These are phyloP conservation scores for Lumnitzera racemosa DNA, from an alignment of 345 rosid genomes.

Conservation along the genomic window DNA sequence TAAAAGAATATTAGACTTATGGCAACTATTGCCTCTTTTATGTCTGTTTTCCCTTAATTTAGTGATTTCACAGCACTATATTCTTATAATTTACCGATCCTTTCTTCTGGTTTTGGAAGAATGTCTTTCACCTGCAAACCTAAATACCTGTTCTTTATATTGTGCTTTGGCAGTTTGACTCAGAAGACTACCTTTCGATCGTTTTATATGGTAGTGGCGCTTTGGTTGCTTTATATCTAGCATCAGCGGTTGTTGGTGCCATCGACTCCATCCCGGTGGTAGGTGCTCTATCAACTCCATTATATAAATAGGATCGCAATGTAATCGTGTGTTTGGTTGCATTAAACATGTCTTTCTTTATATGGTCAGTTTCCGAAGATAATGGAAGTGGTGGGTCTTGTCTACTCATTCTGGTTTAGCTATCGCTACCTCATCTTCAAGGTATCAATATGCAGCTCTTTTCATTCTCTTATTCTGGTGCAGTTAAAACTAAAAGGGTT, in stretches of 20 bases:
- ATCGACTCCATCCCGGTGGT: conserved; percentile 91
- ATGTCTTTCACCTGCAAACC: not conserved
- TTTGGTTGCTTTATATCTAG: conserved; percentile 50
- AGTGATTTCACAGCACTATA: too few relatives aligned
- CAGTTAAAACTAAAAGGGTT: not conserved
- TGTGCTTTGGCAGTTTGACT: conserved; percentile 41
- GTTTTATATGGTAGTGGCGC: conserved; percentile 58
- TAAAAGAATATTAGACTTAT: too few relatives aligned
- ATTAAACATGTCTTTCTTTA: not conserved
- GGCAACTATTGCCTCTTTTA: too few relatives aligned
- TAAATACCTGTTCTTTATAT: not conserved
- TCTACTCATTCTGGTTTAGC: conserved; percentile 77
- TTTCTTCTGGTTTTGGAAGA: too few relatives aligned
- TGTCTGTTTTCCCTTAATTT: too few relatives aligned
- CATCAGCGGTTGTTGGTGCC: conserved; percentile 53
- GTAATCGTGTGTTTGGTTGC: not conserved
- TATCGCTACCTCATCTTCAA: conserved; percentile 71
- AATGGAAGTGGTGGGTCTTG: conserved; percentile 87
- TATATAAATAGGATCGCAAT: not conserved
- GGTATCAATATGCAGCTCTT: conserved; percentile 26
- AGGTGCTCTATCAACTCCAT: conserved; percentile 5
- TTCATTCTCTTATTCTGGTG: not conserved
- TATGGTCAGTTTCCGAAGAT: conserved; percentile 64
- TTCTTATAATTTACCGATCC: too few relatives aligned
- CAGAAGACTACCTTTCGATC: conserved; percentile 49